phyloP scores from a whole-genome alignment of 2,329 filamentous ascomycete genomes.

The Aspergillus sp. region DNA sequence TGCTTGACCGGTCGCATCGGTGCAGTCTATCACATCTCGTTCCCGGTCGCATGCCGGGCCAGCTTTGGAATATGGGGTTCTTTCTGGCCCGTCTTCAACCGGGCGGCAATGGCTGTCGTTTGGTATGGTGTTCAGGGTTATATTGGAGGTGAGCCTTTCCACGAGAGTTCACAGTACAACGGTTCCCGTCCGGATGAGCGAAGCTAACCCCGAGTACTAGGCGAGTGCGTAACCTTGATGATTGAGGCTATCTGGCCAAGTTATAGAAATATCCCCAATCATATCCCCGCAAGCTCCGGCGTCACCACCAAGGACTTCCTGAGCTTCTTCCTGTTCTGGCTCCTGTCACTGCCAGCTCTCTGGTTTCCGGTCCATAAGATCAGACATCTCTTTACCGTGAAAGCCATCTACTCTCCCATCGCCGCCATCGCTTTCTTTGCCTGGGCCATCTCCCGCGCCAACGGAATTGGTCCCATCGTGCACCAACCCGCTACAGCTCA shows the following conservation, averaged over 20 bases:
- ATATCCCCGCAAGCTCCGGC: slow-evolving; percentile 64
- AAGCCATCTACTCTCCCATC: slow-evolving; percentile 78
- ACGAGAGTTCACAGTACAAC: neutral
- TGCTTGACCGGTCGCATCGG: slow-evolving; percentile 80
- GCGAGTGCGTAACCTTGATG: slow-evolving; percentile 84
- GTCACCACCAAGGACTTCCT: slow-evolving; percentile 75
- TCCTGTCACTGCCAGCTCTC: slow-evolving; percentile 75
- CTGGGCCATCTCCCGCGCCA: slow-evolving; percentile 80
- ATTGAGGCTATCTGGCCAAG: slow-evolving; percentile 77
- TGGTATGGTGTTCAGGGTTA: slow-evolving; percentile 78
- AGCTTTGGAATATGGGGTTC: slow-evolving; percentile 89
- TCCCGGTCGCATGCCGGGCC: slow-evolving; percentile 75
- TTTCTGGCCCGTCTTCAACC: slow-evolving; percentile 85
- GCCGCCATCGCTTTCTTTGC: slow-evolving; percentile 86
- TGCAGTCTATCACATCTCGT: slow-evolving; percentile 84
- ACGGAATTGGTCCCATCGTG: slow-evolving; percentile 81
- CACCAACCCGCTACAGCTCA: slow-evolving; percentile 63
- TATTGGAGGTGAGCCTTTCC: slow-evolving; percentile 62
- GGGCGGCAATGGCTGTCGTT: slow-evolving; percentile 82
- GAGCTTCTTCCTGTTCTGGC: slow-evolving; percentile 87
- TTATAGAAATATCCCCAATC: slow-evolving; percentile 65
- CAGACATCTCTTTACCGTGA: slow-evolving; percentile 86
- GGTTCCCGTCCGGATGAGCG: neutral
- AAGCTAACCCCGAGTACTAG: slow-evolving; percentile 35
- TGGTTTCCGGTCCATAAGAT: slow-evolving; percentile 90